Evolutionary conservation across 371 early-diverging fungal species (phyloP).

Genomic region (Apophysomyces elegans): DNA sequence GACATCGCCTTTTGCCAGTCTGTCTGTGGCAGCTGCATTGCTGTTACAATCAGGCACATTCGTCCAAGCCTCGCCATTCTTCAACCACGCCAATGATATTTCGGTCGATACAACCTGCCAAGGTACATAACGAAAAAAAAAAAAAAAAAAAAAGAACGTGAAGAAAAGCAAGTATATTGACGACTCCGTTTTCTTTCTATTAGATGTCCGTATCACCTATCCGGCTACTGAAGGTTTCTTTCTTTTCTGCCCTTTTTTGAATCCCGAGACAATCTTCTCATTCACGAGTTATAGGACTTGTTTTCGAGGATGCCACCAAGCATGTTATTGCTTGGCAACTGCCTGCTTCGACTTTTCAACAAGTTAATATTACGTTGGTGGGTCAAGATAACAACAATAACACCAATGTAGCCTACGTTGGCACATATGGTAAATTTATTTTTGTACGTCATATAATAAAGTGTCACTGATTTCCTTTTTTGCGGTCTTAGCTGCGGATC

Average conservation of each 20-base stretch:
- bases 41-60: conserved; percentile 42
- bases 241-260: conserved; percentile 6
- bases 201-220: conserved; percentile 41
- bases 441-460: not conserved
- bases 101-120: conserved; percentile 6
- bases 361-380: conserved; percentile 41
- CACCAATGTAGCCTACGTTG: conserved; percentile 23
- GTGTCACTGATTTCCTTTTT: conserved; percentile 14
- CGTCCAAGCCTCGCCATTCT: conserved; percentile 48
- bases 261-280: not conserved
- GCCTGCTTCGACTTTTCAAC: conserved; percentile 20
- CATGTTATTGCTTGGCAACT: conserved; percentile 48
- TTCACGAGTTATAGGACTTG: conserved; percentile 27
- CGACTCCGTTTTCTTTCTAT: not conserved
- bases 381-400: conserved; percentile 18
- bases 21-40: conserved; percentile 39
- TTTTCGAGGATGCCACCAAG: conserved; percentile 36
- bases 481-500: conserved; percentile 29
- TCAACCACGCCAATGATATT: conserved; percentile 34
- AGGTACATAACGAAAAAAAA: conserved; percentile 12
- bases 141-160: not conserved
- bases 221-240: conserved; percentile 28
- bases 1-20: conserved; percentile 31
- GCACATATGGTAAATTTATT: conserved; percentile 37
- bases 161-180: too few relatives aligned